Evolutionary conservation across 139 green algal genomes (phyloP).

Genomic region (Pleodorina starrii): DNA sequence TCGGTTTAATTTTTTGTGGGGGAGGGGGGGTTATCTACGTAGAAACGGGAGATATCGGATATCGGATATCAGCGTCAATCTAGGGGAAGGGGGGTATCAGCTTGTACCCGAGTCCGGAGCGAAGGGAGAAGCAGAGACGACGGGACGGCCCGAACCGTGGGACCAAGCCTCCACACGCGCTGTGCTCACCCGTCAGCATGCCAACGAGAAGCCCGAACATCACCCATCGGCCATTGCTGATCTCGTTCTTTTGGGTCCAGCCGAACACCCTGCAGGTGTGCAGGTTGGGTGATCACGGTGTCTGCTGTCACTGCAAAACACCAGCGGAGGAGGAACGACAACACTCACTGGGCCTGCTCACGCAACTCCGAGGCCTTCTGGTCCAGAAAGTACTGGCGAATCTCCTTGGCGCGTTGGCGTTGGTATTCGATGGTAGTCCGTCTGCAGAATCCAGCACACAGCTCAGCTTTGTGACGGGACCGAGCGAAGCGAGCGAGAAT

Average conservation of each 20-base stretch:
- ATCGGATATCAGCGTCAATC: too few relatives aligned
- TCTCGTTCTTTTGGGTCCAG: slow-evolving; percentile 94
- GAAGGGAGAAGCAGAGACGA: too few relatives aligned
- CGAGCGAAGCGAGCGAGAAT: background rate
- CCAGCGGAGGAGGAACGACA: background rate
- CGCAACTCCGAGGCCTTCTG: slow-evolving; percentile 53
- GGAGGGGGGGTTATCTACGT: background rate
- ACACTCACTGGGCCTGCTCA: slow-evolving; percentile 65
- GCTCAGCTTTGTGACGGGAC: background rate
- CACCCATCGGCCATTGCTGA: slow-evolving; percentile 96
- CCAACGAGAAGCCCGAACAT: slow-evolving; percentile 97
- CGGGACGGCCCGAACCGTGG: too few relatives aligned
- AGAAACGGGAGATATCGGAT: background rate
- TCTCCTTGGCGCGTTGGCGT: slow-evolving; percentile 91
- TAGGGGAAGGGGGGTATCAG: background rate
- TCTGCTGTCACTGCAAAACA: too few relatives aligned
- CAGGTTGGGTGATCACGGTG: too few relatives aligned
- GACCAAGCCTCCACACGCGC: background rate
- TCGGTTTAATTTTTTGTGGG: too few relatives aligned
- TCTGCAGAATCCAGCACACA: too few relatives aligned
- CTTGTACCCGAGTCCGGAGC: background rate
- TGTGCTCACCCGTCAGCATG: slow-evolving; percentile 80
- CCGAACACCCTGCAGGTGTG: slow-evolving; percentile 83
- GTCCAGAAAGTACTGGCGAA: slow-evolving; percentile 92
- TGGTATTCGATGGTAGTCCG: slow-evolving; percentile 88